phyloP scores from a whole-genome alignment of 2,329 filamentous ascomycete genomes.

The Epichloe uncinata region DNA sequence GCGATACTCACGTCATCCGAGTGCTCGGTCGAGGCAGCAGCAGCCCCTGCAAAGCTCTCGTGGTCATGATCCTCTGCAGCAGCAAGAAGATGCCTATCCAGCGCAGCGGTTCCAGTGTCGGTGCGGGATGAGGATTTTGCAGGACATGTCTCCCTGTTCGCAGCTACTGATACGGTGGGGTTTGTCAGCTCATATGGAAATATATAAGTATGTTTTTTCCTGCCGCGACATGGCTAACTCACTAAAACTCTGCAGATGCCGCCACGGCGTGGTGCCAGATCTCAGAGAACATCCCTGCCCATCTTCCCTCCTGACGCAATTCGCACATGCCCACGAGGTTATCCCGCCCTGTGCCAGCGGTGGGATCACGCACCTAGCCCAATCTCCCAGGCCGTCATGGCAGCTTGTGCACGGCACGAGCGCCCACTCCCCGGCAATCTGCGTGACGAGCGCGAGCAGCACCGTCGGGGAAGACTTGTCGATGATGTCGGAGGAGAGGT shows the following conservation, averaged over 20 bases:
- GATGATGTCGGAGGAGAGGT: not conserved
- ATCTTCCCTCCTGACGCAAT: not conserved
- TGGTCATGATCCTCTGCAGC: no score
- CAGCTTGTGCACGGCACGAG: not conserved
- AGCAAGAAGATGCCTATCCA: not conserved
- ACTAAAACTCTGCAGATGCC: no score
- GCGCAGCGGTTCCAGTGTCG: no score
- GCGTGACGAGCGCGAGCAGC: not conserved
- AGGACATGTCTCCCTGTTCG: no score
- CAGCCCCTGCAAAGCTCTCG: no score
- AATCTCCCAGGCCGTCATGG: not conserved
- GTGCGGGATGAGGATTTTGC: no score
- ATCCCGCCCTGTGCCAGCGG: not conserved
- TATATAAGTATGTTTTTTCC: no score
- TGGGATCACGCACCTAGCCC: slow-evolving; percentile 1
- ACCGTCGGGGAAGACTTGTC: not conserved
- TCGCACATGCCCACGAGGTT: slow-evolving; percentile 2
- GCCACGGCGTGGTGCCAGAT: not conserved
- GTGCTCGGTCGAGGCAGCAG: no score
- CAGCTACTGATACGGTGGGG: no score
- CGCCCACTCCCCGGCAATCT: not conserved
- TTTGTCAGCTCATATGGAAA: no score
- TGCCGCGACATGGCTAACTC: no score
- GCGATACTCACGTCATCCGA: not conserved
- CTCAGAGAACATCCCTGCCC: not conserved